Evolutionary conservation across 768 basidiomycete species (phyloP).

Genomic region (Psilocybe subaeruginosa): DNA sequence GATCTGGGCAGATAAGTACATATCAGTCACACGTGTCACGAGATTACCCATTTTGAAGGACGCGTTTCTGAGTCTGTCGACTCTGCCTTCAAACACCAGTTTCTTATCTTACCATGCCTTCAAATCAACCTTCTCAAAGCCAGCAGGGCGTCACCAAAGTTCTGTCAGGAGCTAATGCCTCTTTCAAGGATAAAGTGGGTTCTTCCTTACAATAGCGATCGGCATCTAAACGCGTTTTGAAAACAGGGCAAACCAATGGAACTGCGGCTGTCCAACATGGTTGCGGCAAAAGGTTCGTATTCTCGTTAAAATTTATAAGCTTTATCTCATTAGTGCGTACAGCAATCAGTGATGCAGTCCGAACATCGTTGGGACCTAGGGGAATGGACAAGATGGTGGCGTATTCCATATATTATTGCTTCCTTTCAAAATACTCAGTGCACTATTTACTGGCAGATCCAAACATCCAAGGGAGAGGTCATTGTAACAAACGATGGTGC

Average conservation of each 20-base stretch:
- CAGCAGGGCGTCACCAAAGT: slow-evolving; percentile 46
- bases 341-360: slow-evolving; percentile 98
- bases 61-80: slow-evolving; percentile 30
- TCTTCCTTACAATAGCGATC: slow-evolving; percentile 1
- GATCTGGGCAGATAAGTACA: slow-evolving; percentile 10
- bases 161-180: slow-evolving; percentile 65
- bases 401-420: slow-evolving; percentile 11
- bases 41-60: slow-evolving; percentile 28
- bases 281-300: slow-evolving; percentile 88
- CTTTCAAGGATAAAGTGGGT: slow-evolving; percentile 85
- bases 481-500: slow-evolving; percentile 99
- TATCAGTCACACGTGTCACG: slow-evolving; percentile 40
- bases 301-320: slow-evolving; percentile 4
- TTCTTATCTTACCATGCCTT: slow-evolving; percentile 32
- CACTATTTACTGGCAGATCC: slow-evolving; percentile 61
- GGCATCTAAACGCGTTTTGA: slow-evolving; percentile 27
- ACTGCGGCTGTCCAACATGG: slow-evolving; percentile 95
- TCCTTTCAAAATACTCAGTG: slow-evolving; percentile 11
- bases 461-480: slow-evolving; percentile 94
- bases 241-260: slow-evolving; percentile 96
- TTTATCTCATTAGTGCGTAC: slow-evolving; percentile 17
- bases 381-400: slow-evolving; percentile 99
- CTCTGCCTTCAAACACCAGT: slow-evolving; percentile 2
- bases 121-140: slow-evolving; percentile 34
- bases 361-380: slow-evolving; percentile 94